Evolutionary conservation across 75 land plant species (phyloP).

Genomic region (Sequoia sempervirens): DNA sequence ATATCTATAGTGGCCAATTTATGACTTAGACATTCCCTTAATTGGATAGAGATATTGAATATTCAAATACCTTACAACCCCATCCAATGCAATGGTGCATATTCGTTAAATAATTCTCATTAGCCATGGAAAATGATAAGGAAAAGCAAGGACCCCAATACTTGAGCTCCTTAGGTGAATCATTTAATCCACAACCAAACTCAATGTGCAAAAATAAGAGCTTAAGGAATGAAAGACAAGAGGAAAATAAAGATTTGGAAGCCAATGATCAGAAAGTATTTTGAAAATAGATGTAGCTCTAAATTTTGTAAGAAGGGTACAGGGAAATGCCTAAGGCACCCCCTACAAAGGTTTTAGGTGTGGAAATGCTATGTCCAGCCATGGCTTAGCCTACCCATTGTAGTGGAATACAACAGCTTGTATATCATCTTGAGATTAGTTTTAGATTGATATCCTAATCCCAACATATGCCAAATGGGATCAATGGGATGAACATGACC

Average conservation of each 20-base stretch:
- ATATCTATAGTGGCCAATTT: background rate
- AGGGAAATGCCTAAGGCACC: background rate
- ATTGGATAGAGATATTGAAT: background rate
- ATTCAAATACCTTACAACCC: background rate
- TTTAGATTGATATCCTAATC: too few species aligned
- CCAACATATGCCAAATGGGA: too few species aligned
- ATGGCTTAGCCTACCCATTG: too few species aligned
- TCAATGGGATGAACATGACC: too few species aligned
- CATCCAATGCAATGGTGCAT: background rate
- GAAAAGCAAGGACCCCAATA: background rate
- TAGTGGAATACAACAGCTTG: too few species aligned
- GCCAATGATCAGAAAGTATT: background rate
- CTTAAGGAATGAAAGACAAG: background rate
- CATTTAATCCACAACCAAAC: background rate
- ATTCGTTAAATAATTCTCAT: background rate
- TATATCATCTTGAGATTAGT: too few species aligned
- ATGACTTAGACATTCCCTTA: background rate
- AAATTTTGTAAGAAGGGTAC: background rate
- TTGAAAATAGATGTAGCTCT: background rate
- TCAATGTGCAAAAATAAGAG: background rate
- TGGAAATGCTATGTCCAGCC: too few species aligned
- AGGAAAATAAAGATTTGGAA: background rate
- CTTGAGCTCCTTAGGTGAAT: background rate
- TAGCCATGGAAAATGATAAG: background rate
- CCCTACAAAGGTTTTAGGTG: background rate